These are phyloP conservation scores for Leishmania tropica DNA, from an alignment of 208 protist species.

Conservation along the genomic window DNA sequence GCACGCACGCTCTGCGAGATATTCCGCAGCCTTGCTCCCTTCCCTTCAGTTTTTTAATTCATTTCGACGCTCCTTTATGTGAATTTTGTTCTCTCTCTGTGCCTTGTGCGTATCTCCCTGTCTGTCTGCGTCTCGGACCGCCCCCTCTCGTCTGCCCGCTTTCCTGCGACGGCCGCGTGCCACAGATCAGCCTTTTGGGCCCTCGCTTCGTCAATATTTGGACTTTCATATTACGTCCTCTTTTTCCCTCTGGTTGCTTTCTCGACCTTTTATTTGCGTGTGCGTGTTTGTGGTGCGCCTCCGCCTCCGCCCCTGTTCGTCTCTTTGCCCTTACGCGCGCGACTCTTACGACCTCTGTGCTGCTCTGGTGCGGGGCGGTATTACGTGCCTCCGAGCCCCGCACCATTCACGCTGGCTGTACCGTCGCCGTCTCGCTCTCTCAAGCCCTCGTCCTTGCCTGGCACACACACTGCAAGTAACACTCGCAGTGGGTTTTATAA, in stretches of 20 bases:
- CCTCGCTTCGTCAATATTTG: too few species aligned
- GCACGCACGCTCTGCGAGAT: neutral
- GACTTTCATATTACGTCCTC: too few species aligned
- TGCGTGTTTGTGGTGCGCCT: too few species aligned
- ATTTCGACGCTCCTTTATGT: neutral
- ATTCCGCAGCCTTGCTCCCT: conserved; percentile 14
- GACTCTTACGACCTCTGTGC: neutral
- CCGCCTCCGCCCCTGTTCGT: too few species aligned
- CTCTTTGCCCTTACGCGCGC: neutral
- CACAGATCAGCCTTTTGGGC: too few species aligned
- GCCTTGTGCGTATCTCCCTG: neutral
- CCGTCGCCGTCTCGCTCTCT: neutral
- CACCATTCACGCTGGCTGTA: neutral
- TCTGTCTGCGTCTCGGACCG: neutral
- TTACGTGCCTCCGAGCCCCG: neutral
- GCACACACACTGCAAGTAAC: neutral
- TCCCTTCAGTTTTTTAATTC: neutral
- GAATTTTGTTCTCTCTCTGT: neutral
- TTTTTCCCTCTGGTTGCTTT: too few species aligned
- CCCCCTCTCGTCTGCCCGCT: too few species aligned
- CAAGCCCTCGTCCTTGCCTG: neutral
- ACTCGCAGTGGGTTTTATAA: neutral
- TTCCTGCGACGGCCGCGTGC: too few species aligned
- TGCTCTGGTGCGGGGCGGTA: neutral
- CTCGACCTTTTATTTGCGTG: too few species aligned